Base-by-base conservation (phyloP, 495 filamentous ascomycete genomes). In the Oidiodendron maius region DNA sequence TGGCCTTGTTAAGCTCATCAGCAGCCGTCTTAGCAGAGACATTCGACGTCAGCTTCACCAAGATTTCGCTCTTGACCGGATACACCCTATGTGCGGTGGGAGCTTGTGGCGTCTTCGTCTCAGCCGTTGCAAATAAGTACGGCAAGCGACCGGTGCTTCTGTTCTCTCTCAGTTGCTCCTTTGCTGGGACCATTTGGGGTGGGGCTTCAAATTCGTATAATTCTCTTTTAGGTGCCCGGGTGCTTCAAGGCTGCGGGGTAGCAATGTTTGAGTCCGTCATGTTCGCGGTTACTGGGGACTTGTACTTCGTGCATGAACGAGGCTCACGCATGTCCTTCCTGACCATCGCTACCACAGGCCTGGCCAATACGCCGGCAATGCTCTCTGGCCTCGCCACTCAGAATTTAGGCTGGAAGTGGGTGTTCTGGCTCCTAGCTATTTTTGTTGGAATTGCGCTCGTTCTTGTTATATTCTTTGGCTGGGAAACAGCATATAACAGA, bases 321-420 rank as follows among this genome's bases (percentile, higher is more conserved):
- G 91, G 91, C 1, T 95, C 87, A 57, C 83, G 91, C 9, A 79
- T 97, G 24, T 91, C 91, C 12, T 86, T 96, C 15, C 95, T 95
- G 60, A 95, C 89, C 0, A 65, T 97, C 12, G 63, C 95, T 2
- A 71, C 95, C 5, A 74, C 95, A 0, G 87, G 89, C 8, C 89
- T 90, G 11, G 96, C 95, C 68, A 95, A 95, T 53, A 59, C 96
- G 25, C 73, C 95, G 13, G 89, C 91, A 5, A 63, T 96, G 38
- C 83, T 87, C 8, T 89, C 85, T 61, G 91, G 91, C 5, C 87
- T 72, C 11, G 83, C 96, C 41, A 91, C 95, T 32, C 68, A 84
- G 44, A 64, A 69, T 2, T 61, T 87, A 34, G 76, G 77, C 2
- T 97, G 91, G 91, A 81, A 88, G 50, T 95, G 89, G 89, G 84